Percentiles rank a stretch among this genome's conserved stretches.
phyloP scores from a whole-genome alignment of 1,139 yeast genomes.

The Blastobotrys arbuscula region DNA sequence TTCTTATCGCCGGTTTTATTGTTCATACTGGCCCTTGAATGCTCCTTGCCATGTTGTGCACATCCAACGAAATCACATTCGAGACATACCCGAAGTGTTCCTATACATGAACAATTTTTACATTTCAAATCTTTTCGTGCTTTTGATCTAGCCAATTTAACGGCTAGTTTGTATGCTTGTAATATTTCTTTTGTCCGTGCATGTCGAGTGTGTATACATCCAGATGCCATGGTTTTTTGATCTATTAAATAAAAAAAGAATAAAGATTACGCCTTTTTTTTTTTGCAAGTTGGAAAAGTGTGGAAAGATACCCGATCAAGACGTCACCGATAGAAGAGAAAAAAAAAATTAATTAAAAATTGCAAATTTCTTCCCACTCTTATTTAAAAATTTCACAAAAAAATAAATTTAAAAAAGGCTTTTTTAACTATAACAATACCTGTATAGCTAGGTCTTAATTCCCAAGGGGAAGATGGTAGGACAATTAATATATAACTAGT shows the following conservation, averaged over 20 bases:
- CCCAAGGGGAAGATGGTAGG: too few relatives aligned
- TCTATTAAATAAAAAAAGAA: too few relatives aligned
- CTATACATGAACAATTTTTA: conserved; percentile 9
- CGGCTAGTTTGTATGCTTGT: conserved; percentile 21
- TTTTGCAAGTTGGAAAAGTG: too few relatives aligned
- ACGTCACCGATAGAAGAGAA: too few relatives aligned
- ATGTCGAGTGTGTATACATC: conserved; percentile 17
- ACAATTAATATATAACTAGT: too few relatives aligned
- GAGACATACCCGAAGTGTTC: conserved; percentile 47
- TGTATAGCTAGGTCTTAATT: too few relatives aligned
- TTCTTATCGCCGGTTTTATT: conserved; percentile 41
- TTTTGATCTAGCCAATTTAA: conserved; percentile 18
- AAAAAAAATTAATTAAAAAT: neutral
- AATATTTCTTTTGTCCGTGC: conserved; percentile 14
- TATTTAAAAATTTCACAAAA: too few relatives aligned
- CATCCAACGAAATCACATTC: conserved; percentile 87
- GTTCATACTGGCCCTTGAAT: conserved; percentile 36
- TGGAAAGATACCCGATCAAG: too few relatives aligned
- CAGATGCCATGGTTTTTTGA: conserved; percentile 15
- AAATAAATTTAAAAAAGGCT: too few relatives aligned
- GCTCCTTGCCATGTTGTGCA: conserved; percentile 47
- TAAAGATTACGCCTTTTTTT: too few relatives aligned
- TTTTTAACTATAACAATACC: too few relatives aligned
- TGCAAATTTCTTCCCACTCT: too few relatives aligned
- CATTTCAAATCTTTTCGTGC: conserved; percentile 9